phyloP scores from a whole-genome alignment of 2,329 filamentous ascomycete species.

The Aspergillus viridinutans region DNA sequence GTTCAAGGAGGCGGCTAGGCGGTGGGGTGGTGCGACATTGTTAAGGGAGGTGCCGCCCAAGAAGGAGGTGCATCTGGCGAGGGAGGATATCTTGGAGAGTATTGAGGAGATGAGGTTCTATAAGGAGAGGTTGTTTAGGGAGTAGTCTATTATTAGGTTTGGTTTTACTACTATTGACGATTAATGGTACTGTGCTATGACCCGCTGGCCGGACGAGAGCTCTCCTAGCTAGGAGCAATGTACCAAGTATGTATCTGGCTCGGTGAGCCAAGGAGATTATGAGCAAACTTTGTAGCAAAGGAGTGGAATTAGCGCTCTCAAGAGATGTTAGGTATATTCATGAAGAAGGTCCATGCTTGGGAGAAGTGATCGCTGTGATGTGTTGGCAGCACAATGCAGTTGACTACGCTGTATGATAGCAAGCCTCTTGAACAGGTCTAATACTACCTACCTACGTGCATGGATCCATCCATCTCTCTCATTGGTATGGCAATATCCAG shows the following conservation, averaged over 20 bases:
- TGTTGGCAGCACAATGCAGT: not conserved
- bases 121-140: slow-evolving; percentile 62
- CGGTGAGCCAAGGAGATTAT: not conserved
- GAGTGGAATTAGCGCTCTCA: too few species aligned
- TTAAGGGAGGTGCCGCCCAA: slow-evolving; percentile 65
- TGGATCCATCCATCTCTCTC: not conserved
- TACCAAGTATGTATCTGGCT: not conserved
- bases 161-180: too few species aligned
- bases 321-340: too few species aligned
- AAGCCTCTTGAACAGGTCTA: too few species aligned
- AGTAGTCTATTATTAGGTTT: not conserved
- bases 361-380: not conserved
- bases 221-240: not conserved
- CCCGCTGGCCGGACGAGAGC: not conserved
- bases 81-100: slow-evolving; percentile 88
- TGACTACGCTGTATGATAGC: not conserved
- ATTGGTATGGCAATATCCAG: not conserved
- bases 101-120: slow-evolving; percentile 89
- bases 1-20: slow-evolving; percentile 81
- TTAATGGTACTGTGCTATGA: not conserved
- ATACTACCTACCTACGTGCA: not conserved
- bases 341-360: not conserved
- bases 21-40: slow-evolving; percentile 68
- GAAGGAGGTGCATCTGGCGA: slow-evolving; percentile 73
- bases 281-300: not conserved